Base-by-base conservation (phyloP, 495 filamentous ascomycete genomes). In the Xylaria palmicola region DNA sequence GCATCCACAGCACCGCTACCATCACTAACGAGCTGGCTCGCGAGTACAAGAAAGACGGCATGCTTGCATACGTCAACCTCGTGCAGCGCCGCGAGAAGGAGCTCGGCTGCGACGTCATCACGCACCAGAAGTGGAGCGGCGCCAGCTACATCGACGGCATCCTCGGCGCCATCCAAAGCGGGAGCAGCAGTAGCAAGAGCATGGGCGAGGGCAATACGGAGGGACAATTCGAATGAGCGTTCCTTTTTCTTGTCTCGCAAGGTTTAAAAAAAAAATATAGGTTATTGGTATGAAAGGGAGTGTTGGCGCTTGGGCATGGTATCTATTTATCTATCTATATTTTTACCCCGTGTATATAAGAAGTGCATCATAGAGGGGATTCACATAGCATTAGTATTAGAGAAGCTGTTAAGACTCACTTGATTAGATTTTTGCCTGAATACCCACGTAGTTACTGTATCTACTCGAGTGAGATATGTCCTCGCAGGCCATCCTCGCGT, bases 61-160 rank as follows among this genome's bases (percentile, higher is more conserved):
- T 98, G 94, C 78, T 90, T 50, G 94, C 94, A 6, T 98, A 98
- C 72, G 94, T 98, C 6, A 87, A 95, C 32, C 75, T 97, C 5
- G 85, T 98, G 37, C 94, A 98, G 71, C 75, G 82, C 37, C 82
- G 88, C 50, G 94, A 98, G 80, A 96, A 96, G 78, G 93, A 96
- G 59, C 72, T 94, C 6, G 92, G 91, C 13, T 91, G 92, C 20
- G 94, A 98, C 70, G 94, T 98, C 15, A 79, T 98, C 59, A 98
- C 93, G 32, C 94, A 98, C 73, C 94, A 98, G 81, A 97, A 95
- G 68, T 98, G 94, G 93, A 96, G 92, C 67, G 94, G 94, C 10
- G 94, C 94, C 0, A 79, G 79, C 17, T 97, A 97, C 70, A 87
- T 98, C 59, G 94, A 98, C 77, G 93, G 92, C 2, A 94, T 98